Evolutionary conservation across 495 filamentous ascomycete species (phyloP).

Genomic region (Neurospora terricola): DNA sequence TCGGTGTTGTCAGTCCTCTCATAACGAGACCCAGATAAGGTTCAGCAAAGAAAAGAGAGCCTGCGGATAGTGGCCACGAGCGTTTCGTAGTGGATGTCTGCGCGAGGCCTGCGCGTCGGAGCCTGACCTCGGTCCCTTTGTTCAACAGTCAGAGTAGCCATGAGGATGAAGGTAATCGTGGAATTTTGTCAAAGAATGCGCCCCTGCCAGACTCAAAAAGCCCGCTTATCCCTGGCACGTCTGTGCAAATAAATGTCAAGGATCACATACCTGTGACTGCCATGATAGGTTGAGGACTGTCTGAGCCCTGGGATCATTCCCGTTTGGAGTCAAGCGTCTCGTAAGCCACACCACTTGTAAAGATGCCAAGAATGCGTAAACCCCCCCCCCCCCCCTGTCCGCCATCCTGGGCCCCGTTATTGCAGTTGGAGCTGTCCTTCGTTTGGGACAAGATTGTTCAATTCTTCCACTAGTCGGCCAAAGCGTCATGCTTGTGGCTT

Average conservation of each 20-base stretch:
- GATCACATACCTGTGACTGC: constrained; percentile 3
- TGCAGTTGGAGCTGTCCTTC: constrained; percentile 13
- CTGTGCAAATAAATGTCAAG: constrained; percentile 15
- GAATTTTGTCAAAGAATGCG: constrained; percentile 12
- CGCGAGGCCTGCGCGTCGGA: not conserved
- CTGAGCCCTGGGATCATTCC: constrained; percentile 8
- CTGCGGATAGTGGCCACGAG: not conserved
- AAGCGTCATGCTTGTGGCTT: not conserved
- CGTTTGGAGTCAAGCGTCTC: constrained; percentile 10
- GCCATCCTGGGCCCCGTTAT: constrained; percentile 2
- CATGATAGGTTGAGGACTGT: constrained; percentile 11
- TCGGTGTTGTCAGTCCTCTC: not conserved
- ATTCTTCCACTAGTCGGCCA: not conserved
- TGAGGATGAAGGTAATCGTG: constrained; percentile 5
- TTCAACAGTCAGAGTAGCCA: constrained; percentile 1
- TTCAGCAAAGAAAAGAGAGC: not conserved
- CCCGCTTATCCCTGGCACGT: constrained; percentile 10
- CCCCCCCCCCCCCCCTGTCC: constrained; percentile 7
- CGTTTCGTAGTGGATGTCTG: not conserved
- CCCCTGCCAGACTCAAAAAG: constrained; percentile 9
- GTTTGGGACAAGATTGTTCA: not conserved
- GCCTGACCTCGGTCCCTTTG: not conserved
- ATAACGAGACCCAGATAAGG: not conserved
- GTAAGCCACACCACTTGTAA: not conserved
- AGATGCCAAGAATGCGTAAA: not conserved